Evolutionary conservation across 2,329 filamentous ascomycete species (phyloP).

Genomic region (Microcyclospora tardicrescens): DNA sequence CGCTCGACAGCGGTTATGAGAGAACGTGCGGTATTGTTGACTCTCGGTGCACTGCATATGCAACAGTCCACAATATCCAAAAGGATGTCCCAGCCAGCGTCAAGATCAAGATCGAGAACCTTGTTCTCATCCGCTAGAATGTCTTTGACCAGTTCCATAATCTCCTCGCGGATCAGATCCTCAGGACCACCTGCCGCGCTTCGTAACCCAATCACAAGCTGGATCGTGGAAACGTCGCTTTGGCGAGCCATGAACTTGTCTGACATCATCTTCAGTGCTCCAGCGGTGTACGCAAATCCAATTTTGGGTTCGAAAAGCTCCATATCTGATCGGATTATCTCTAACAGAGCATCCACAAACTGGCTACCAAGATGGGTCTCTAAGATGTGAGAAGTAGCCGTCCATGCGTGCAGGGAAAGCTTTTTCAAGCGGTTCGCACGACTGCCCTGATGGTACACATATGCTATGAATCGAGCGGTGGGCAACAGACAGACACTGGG

Average conservation of each 20-base stretch:
- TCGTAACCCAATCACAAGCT: too few species aligned
- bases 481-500: conserved; percentile 10
- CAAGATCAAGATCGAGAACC: conserved; percentile 2
- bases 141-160: conserved; percentile 18
- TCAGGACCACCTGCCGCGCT: neutral
- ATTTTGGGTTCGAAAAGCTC: conserved; percentile 8
- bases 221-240: too few species aligned
- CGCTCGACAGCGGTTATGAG: neutral
- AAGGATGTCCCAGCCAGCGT: conserved; percentile 3
- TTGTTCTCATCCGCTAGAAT: conserved; percentile 34
- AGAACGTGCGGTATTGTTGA: neutral
- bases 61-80: conserved; percentile 1
- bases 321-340: conserved; percentile 12
- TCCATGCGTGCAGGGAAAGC: conserved; percentile 16
- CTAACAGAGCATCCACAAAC: conserved; percentile 13
- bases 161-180: conserved; percentile 6
- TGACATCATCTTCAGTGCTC: conserved; percentile 19
- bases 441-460: conserved; percentile 20
- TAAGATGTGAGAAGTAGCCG: conserved; percentile 14
- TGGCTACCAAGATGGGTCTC: conserved; percentile 18
- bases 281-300: conserved; percentile 14
- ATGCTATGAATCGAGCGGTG: conserved; percentile 16
- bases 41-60: neutral
- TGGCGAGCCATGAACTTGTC: conserved; percentile 7
- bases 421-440: conserved; percentile 17